Evolutionary conservation across 2,329 filamentous ascomycete genomes (phyloP), one percentile per base, ranked within the genome.

Genomic region (Blumeria graminis): DNA sequence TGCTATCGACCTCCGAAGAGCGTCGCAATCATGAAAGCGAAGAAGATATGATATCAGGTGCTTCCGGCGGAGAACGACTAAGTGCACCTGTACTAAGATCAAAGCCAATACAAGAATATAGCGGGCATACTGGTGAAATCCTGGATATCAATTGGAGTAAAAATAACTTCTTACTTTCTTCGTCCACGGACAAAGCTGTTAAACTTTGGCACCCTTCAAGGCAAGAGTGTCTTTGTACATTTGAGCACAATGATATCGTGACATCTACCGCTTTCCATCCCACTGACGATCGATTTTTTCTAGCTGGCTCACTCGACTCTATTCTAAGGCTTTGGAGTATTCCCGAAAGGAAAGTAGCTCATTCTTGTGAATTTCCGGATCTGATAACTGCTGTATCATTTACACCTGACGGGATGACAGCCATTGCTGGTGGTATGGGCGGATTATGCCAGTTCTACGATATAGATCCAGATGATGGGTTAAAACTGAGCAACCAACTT

Each of bases 101-200:
- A 54, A 84, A 85, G 63, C 86, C 89, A 0, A 68, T 86, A 9
- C 77, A 82, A 56, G 84, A 94, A 65, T 95, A 92, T 61, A 71
- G 76, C 56, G 89, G 88, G 4, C 92, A 98, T 66, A 82, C 79
- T 0, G 82, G 84, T 14, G 89, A 93, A 62, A 80, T 98, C 6
- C 71, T 98, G 61, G 90, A 94, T 66, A 68, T 98, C 58, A 94
- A 86, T 67, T 98, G 92, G 92, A 96, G 90, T 71, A 98, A 96
- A 74, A 98, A 98, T 69, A 94, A 94, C 67, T 98, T 98, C 63
- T 69, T 98, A 33, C 74, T 98, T 14, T 95, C 90, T 3, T 93
- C 89, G 0, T 94, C 89, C 0, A 95, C 96, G 88, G 92, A 98
- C 67, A 95, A 95, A 71, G 94, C 89, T 0, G 92, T 98, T 11